Base-by-base conservation (phyloP, 1,139 yeast species). In the Geotrichum reessii region DNA sequence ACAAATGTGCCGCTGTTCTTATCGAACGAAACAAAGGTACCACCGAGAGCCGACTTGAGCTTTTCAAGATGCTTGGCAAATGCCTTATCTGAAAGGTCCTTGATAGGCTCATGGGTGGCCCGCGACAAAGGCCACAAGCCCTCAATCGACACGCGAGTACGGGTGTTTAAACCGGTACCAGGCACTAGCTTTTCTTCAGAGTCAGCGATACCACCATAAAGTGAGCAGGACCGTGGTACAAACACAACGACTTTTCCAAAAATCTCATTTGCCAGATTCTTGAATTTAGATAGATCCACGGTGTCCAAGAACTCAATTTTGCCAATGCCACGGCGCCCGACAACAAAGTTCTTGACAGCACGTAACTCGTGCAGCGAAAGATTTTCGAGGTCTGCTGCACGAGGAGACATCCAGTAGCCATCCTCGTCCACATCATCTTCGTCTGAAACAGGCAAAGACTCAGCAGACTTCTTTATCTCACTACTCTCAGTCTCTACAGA, bases 351-450 rank as follows among this genome's bases (percentile, higher is more conserved):
- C 28, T 77, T 66, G 17, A 93, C 85, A 11, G 80, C 69, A 58
- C 86, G 82, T 55, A 91, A 78, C 63, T 89, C 86, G 11, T 82
- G 74, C 52, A 87, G 75, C 0, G 90, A 71, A 78, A 81, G 78
- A 48, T 78, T 74, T 60, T 81, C 78, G 60, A 93, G 76, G 57
- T 84, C 84, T 6, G 83, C 79, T 53, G 86, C 68, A 3, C 91
- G 76, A 25, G 99, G 99, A 1, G 88, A 81, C 55, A 86, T 85
- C 91, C 96, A 93, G 73, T 92, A 95, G 1, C 93, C 96, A 53
- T 87, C 82, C 40, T 83, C 86, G 53, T 79, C 79, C 47, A 73
- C 76, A 47, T 76, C 70, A 49, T 76, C 76, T 53, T 77, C 78
- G 53, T 77, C 79, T 17, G 62, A 17, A n/a, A 14, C 42, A 37